Percentiles rank a stretch among this genome's conserved stretches.
phyloP scores from a whole-genome alignment of 148 eudicot species.

The Rhododendron griersonianum region DNA sequence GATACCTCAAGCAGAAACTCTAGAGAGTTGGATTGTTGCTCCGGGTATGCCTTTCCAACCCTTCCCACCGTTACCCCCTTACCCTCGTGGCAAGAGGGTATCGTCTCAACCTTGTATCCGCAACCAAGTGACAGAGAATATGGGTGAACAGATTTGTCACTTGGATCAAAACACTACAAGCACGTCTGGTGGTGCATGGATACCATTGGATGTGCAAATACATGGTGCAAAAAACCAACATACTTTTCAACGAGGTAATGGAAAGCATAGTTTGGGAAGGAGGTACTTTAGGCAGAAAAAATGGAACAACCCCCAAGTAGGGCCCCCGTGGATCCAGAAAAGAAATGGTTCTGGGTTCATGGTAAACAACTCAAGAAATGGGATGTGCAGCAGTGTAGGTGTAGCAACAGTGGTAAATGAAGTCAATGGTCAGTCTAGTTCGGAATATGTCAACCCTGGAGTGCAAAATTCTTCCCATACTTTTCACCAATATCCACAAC shows the following conservation, averaged over 20 bases:
- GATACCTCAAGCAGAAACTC: constrained; percentile 27
- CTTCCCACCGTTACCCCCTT: constrained; percentile 77
- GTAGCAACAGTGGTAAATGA: constrained; percentile 26
- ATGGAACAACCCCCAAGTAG: constrained; percentile 33
- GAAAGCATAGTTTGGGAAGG: constrained; percentile 33
- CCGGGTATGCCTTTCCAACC: constrained; percentile 78
- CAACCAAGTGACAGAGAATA: constrained; percentile 5
- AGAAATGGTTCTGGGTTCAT: constrained; percentile 39
- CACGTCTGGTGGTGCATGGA: constrained; percentile 25
- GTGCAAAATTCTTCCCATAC: constrained; percentile 41
- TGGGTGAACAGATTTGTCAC: constrained; percentile 13
- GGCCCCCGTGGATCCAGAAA: constrained; percentile 54
- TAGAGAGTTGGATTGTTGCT: constrained; percentile 59
- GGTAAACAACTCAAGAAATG: constrained; percentile 39
- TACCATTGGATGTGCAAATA: constrained; percentile 7
- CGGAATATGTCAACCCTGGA: constrained; percentile 35
- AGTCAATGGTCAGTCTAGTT: constrained; percentile 23
- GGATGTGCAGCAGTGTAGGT: constrained; percentile 23
- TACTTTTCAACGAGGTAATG: constrained; percentile 23
- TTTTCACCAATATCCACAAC: constrained; percentile 27
- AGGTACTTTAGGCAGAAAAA: constrained; percentile 54
- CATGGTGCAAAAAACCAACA: constrained; percentile 23
- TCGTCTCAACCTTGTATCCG: constrained; percentile 8
- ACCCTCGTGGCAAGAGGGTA: constrained; percentile 30
- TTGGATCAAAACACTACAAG: constrained; percentile 36